These are phyloP conservation scores for Metarhizium brunneum DNA, from an alignment of 2,329 filamentous ascomycete species.

Conservation along the genomic window DNA sequence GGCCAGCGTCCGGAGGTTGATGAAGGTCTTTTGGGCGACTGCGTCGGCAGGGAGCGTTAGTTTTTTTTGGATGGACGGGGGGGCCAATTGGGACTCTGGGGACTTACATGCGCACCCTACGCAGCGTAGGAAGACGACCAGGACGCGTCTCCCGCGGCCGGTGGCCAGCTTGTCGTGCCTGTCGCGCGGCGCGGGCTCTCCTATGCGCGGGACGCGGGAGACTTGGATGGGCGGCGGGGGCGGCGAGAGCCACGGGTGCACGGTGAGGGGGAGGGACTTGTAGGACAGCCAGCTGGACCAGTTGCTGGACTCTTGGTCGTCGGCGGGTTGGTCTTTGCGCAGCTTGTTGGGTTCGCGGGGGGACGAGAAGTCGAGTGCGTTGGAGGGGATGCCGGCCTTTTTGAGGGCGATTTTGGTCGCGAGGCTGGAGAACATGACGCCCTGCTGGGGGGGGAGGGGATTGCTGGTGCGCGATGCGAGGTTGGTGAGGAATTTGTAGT, in stretches of 20 bases:
- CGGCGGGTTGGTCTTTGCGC: constrained; percentile 22
- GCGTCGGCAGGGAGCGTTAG: too few species aligned
- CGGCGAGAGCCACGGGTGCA: constrained; percentile 44
- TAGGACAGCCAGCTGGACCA: constrained; percentile 41
- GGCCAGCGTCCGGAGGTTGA: constrained; percentile 44
- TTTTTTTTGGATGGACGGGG: too few species aligned
- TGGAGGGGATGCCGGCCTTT: constrained; percentile 44
- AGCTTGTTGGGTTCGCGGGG: constrained; percentile 22
- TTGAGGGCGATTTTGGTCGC: constrained; percentile 49
- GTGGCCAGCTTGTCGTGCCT: constrained; percentile 31
- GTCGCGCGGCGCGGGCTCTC: constrained; percentile 39
- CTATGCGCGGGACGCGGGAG: constrained; percentile 33
- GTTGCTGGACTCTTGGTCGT: constrained; percentile 14
- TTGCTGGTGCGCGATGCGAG: too few species aligned
- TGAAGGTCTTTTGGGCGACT: constrained; percentile 35
- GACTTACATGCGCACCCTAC: constrained; percentile 46
- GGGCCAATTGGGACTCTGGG: too few species aligned
- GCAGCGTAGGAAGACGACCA: constrained; percentile 45
- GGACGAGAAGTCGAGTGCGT: constrained; percentile 33
- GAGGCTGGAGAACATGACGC: constrained; percentile 44
- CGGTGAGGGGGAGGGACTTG: constrained; percentile 40
- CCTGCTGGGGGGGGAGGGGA: background rate
- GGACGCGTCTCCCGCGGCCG: constrained; percentile 32
- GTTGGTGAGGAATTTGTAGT: too few species aligned
- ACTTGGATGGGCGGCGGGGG: constrained; percentile 40